A percentile compares a stretch with the other conserved stretches of the same genome.
phyloP scores from a whole-genome alignment of 257 asterid genomes.

The Schizonepeta tenuifolia region DNA sequence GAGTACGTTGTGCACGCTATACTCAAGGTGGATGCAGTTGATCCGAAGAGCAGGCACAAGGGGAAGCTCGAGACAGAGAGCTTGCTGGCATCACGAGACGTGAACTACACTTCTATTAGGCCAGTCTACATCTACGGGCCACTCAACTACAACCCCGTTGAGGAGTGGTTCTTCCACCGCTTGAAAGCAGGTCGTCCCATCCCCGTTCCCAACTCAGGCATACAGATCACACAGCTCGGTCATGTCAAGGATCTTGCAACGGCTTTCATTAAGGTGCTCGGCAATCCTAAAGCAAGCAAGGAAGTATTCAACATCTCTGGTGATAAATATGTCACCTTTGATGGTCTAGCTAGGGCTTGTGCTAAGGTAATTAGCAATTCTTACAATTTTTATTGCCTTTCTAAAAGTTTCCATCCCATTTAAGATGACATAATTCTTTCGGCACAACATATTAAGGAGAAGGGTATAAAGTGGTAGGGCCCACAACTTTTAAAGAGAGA shows the following conservation, averaged over 20 bases:
- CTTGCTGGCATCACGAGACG: conserved; percentile 63
- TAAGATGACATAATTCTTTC: too few species aligned
- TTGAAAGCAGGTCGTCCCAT: conserved; percentile 96
- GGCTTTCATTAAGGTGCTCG: conserved; percentile 85
- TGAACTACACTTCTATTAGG: conserved; percentile 91
- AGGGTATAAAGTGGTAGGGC: too few species aligned
- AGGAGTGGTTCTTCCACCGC: conserved; percentile 99
- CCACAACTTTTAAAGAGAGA: too few species aligned
- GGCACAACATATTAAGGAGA: too few species aligned
- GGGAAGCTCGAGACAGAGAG: conserved; percentile 98
- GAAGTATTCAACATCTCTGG: conserved; percentile 94
- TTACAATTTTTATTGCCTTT: too few species aligned
- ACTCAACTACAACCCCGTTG: conserved; percentile 95
- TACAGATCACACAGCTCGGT: conserved; percentile 94
- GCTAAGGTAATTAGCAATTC: conserved; percentile 71
- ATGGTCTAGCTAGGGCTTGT: conserved; percentile 94
- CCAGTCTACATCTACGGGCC: conserved; percentile 98
- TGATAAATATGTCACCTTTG: conserved; percentile 90
- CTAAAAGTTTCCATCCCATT: too few species aligned
- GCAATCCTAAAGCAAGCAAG: conserved; percentile 89
- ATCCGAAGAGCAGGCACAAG: conserved; percentile 98
- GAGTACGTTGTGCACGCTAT: not conserved
- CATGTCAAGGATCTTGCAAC: conserved; percentile 96
- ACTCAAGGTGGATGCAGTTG: conserved; percentile 82
- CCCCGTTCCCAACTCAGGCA: conserved; percentile 88